Base-by-base conservation (phyloP, 805 yeast species). In the Myxozyma vanderwaltii region DNA sequence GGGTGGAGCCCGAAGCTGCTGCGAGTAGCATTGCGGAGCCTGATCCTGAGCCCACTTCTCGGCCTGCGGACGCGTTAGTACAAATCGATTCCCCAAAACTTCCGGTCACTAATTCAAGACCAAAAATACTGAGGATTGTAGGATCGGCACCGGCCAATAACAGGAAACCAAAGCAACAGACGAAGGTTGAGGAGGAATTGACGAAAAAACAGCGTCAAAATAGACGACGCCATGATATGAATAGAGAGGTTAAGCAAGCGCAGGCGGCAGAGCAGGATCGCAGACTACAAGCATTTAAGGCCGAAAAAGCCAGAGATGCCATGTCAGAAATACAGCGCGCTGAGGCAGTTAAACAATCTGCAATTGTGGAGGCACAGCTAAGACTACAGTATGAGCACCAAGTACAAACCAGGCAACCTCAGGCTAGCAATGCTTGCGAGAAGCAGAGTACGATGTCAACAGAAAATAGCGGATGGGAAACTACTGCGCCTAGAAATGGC, bases 151-250 rank as follows among this genome's bases (percentile, higher is more conserved):
- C 48, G 12, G 39, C 48, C 12, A 40, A 31, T 15, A 19, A 10
- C n/a, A 19, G n/a, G 33, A 23, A 21, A 24, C 23, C 33, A 39
- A 47, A 43, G 29, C 47, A 29, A 24, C 56, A 21, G n/a, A n/a
- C n/a, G n/a, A n/a, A n/a, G 12, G 43, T n/a, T 3, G 46, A 47
- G 17, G 52, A 45, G 21, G 52, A 49, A 31, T 35, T 59, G 17
- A 54, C 60, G 7, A 54, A 54, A 29, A 59, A 51, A 33, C 63
- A 59, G 33, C 49, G 63, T 15, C 63, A 59, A 29, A 59, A 59
- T 23, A 24, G 27, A 46, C 56, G 56, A 19, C 53, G 57, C 19
- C 31, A 41, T 17, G 58, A 59, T 26, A 39, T 29, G 23, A 35
- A 7, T 8, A 46, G 45, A 35, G 58, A 51, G 19, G 47, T 40